Evolutionary conservation across 139 green algal genomes (phyloP).

Genomic region (Chlorella sp.): DNA sequence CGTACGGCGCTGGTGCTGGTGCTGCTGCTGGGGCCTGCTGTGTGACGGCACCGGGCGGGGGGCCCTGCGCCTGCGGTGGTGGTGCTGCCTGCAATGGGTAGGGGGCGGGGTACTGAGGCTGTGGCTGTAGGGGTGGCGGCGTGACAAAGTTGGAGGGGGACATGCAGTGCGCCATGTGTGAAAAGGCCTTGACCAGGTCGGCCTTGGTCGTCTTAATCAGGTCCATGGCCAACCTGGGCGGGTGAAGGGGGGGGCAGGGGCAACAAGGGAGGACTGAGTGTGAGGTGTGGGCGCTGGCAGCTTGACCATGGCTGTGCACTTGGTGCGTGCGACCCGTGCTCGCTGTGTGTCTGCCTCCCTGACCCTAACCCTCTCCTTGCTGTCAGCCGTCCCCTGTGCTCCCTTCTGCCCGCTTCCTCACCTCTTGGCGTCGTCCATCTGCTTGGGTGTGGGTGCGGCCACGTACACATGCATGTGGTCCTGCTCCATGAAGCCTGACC

Average conservation of each 20-base stretch:
- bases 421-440: constrained; percentile 13
- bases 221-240: constrained; percentile 17
- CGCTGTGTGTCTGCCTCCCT: too few relatives aligned
- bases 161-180: constrained; percentile 5
- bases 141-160: neutral
- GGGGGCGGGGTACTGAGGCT: too few relatives aligned
- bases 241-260: neutral
- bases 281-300: neutral
- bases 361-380: neutral
- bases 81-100: too few relatives aligned
- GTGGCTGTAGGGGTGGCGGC: neutral
- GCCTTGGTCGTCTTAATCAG: constrained; percentile 20
- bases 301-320: neutral
- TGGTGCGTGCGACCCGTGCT: too few relatives aligned
- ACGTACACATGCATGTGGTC: constrained; percentile 24
- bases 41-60: too few relatives aligned
- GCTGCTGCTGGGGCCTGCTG: neutral
- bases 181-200: constrained; percentile 6
- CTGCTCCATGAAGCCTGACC: constrained; percentile 20
- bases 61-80: neutral
- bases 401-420: too few relatives aligned
- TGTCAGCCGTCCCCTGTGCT: too few relatives aligned
- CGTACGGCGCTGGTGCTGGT: neutral
- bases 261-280: neutral
- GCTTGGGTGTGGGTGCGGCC: neutral